A percentile compares a stretch with the other conserved stretches of the same genome.
phyloP scores from a whole-genome alignment of 441 rosid genomes.

The Populus hybrid region DNA sequence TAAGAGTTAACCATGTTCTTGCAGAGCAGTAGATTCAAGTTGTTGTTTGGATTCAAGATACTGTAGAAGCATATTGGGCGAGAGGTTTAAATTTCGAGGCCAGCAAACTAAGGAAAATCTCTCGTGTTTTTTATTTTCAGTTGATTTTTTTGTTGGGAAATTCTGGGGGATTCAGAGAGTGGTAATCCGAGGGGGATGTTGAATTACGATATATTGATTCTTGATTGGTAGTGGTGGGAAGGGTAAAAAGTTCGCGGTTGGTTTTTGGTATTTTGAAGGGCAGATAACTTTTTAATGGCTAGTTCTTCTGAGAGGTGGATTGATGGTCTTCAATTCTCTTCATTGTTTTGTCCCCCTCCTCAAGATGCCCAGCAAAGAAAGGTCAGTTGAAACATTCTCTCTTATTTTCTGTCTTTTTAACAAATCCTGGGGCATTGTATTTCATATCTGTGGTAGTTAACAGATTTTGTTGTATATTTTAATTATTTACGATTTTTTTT shows the following conservation, averaged over 20 bases:
- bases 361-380: conserved; percentile 73
- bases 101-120: conserved; percentile 2
- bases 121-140: neutral
- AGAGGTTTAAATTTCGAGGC: neutral
- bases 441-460: neutral
- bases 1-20: conserved; percentile 5
- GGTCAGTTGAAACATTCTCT: conserved; percentile 34
- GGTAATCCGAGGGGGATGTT: conserved; percentile 33
- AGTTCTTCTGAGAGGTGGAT: conserved; percentile 85
- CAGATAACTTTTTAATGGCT: conserved; percentile 40
- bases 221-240: conserved; percentile 47
- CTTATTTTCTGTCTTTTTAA: neutral
- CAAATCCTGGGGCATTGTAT: neutral
- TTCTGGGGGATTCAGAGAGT: conserved; percentile 22
- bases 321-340: conserved; percentile 87
- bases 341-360: conserved; percentile 86
- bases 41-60: conserved; percentile 9
- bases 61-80: conserved; percentile 1
- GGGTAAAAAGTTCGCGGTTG: neutral
- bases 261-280: conserved; percentile 8
- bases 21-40: conserved; percentile 16
- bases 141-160: conserved; percentile 1
- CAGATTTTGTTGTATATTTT: neutral
- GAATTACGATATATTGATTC: conserved; percentile 51
- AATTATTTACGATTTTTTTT: neutral